Conservation (phyloP, 1,139 yeast genomes). For the Yamadazyma kanchanaburiensis region DNA sequence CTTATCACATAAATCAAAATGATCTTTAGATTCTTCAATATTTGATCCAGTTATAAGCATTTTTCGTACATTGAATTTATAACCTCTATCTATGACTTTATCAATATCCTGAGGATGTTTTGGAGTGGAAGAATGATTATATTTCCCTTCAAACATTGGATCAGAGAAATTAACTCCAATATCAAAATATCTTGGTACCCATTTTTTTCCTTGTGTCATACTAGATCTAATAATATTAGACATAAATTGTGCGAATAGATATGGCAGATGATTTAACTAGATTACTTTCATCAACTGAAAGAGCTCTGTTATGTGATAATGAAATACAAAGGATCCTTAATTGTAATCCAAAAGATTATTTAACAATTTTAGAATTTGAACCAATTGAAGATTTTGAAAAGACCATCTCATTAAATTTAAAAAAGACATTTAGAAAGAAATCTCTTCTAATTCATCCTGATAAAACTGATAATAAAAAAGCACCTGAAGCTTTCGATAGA, state of each 20-base stretch:
- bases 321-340: slow-evolving; percentile 55
- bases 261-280: slow-evolving; percentile 29
- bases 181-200: slow-evolving; percentile 47
- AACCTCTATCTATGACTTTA: slow-evolving; percentile 66
- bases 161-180: slow-evolving; percentile 86
- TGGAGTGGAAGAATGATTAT: slow-evolving; percentile 54
- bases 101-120: slow-evolving; percentile 68
- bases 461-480: slow-evolving; percentile 50
- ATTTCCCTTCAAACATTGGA: slow-evolving; percentile 78
- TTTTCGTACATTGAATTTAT: slow-evolving; percentile 57
- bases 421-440: slow-evolving; percentile 51
- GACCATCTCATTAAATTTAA: slow-evolving; percentile 29
- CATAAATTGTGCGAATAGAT: neutral
- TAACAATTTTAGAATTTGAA: slow-evolving; percentile 51
- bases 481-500: slow-evolving; percentile 62
- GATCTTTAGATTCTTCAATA: slow-evolving; percentile 56
- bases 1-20: slow-evolving; percentile 30
- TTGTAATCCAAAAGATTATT: slow-evolving; percentile 50
- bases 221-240: neutral
- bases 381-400: slow-evolving; percentile 23
- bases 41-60: slow-evolving; percentile 85
- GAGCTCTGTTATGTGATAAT: slow-evolving; percentile 38
- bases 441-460: slow-evolving; percentile 71
- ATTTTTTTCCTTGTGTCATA: slow-evolving; percentile 10
- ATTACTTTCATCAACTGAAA: slow-evolving; percentile 32